Evolutionary conservation across 2,329 filamentous ascomycete species (phyloP).

Genomic region (Ceratocystis cacaofunesta): DNA sequence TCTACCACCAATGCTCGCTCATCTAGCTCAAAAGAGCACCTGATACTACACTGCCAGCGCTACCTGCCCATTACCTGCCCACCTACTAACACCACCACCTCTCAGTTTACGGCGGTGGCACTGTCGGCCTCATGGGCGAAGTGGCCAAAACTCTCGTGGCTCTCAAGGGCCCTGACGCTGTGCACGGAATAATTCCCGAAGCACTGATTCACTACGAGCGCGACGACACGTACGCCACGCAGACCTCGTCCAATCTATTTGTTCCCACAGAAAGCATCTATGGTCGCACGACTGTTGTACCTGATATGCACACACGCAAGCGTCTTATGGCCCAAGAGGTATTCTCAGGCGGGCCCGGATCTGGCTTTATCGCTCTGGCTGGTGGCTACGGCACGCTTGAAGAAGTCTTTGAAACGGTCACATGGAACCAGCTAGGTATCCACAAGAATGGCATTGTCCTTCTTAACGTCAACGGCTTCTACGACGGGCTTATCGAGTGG

Average conservation of each 20-base stretch:
- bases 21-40: too few species aligned
- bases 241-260: constrained; percentile 2
- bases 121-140: constrained; percentile 90
- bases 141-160: constrained; percentile 73
- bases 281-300: constrained; percentile 74
- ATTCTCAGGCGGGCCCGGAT: constrained; percentile 62
- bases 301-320: constrained; percentile 95
- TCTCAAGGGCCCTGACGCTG: constrained; percentile 62
- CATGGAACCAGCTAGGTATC: constrained; percentile 95
- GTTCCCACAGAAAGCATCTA: constrained; percentile 53
- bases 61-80: constrained; percentile 12
- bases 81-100: neutral
- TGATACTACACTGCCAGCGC: neutral
- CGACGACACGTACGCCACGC: constrained; percentile 38
- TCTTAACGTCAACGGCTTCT: constrained; percentile 81
- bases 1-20: neutral
- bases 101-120: constrained; percentile 83
- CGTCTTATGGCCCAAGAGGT: constrained; percentile 85
- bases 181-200: constrained; percentile 87
- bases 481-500: constrained; percentile 75
- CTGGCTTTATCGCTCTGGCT: constrained; percentile 74
- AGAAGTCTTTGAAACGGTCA: constrained; percentile 80
- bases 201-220: constrained; percentile 70
- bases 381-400: constrained; percentile 93
- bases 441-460: constrained; percentile 67